Percentiles rank a stretch among this genome's conserved stretches.
Evolutionary conservation across 2,329 filamentous ascomycete genomes (phyloP).

Genomic region (Leptosphaerulina australis): DNA sequence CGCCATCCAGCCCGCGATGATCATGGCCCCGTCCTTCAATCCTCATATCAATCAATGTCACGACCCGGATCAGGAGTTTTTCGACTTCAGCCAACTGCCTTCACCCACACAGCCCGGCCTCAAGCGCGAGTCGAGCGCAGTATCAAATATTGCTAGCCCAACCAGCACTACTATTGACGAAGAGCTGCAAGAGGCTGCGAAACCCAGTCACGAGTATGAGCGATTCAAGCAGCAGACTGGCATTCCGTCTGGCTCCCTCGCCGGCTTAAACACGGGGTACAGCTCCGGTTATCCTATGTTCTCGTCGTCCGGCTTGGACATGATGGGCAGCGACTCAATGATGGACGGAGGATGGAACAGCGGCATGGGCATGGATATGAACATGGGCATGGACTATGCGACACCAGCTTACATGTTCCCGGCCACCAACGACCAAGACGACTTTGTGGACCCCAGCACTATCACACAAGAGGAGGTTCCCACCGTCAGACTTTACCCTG

Average conservation of each 20-base stretch:
- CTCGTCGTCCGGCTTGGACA: constrained; percentile 70
- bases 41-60: constrained; percentile 44
- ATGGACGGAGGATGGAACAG: constrained; percentile 65
- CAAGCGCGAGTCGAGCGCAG: constrained; percentile 59
- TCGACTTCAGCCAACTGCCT: constrained; percentile 64
- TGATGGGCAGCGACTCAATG: constrained; percentile 60
- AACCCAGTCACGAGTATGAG: constrained; percentile 93
- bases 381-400: constrained; percentile 68
- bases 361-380: constrained; percentile 59
- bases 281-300: constrained; percentile 52
- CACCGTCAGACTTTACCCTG: constrained; percentile 81
- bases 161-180: constrained; percentile 59
- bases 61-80: constrained; percentile 51
- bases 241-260: constrained; percentile 80
- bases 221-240: constrained; percentile 96
- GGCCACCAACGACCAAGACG: constrained; percentile 54
- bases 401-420: constrained; percentile 69
- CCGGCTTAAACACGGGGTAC: constrained; percentile 71
- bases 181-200: constrained; percentile 67
- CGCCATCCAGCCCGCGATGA: constrained; percentile 45
- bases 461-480: constrained; percentile 68
- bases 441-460: constrained; percentile 75
- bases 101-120: constrained; percentile 64
- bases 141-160: constrained; percentile 60
- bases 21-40: constrained; percentile 45